Percentiles rank a stretch among this genome's conserved stretches.
Conservation (phyloP, 1,284 basidiomycete species). For the Cutaneotrichosporon curvatum region DNA sequence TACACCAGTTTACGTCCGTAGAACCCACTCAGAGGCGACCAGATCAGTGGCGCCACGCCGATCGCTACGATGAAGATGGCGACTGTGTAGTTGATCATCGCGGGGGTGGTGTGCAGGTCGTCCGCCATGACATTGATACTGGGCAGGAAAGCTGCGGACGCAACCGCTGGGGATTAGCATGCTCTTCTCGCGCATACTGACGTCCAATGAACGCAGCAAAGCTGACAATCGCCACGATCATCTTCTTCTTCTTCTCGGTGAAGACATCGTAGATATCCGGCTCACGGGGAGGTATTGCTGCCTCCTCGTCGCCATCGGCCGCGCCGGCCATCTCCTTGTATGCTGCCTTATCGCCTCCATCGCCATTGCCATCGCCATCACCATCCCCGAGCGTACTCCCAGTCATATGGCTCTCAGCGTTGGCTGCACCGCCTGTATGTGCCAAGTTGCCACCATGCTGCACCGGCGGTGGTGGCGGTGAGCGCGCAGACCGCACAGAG, state of each 20-base stretch:
- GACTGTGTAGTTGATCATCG: conserved; percentile 54
- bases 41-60: conserved; percentile 49
- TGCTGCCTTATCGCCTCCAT: too few species aligned
- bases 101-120: conserved; percentile 55
- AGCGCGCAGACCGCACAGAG: too few species aligned
- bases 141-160: conserved; percentile 61
- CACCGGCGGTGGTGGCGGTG: too few species aligned
- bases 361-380: too few species aligned
- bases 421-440: too few species aligned
- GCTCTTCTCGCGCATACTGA: conserved; percentile 31
- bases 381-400: too few species aligned
- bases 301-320: too few species aligned
- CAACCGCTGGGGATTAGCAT: conserved; percentile 52
- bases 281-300: too few species aligned
- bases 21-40: conserved; percentile 54
- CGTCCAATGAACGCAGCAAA: conserved; percentile 53
- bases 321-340: too few species aligned
- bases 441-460: too few species aligned
- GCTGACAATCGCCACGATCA: conserved; percentile 53
- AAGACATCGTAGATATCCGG: conserved; percentile 53
- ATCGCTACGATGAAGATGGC: conserved; percentile 48
- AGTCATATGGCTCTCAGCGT: too few species aligned
- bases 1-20: conserved; percentile 60
- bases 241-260: conserved; percentile 47
- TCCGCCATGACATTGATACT: conserved; percentile 59